A percentile compares a stretch with the other conserved stretches of the same genome.
phyloP scores from a whole-genome alignment of 768 basidiomycete genomes.

The Boletus speciosus region DNA sequence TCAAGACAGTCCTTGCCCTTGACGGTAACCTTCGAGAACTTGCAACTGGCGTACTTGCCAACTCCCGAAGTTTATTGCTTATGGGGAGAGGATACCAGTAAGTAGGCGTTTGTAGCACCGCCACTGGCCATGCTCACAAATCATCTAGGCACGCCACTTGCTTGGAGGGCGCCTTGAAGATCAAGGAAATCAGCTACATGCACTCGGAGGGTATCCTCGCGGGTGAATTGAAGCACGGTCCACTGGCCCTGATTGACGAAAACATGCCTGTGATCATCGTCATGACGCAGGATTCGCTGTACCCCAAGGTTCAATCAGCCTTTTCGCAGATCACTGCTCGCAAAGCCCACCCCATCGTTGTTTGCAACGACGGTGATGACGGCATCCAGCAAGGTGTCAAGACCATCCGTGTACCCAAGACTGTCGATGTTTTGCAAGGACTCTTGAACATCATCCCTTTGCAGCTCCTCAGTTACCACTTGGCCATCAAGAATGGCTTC shows the following conservation, averaged over 20 bases:
- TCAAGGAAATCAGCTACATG: slow-evolving; percentile 96
- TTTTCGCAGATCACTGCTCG: slow-evolving; percentile 96
- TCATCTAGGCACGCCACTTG: slow-evolving; percentile 80
- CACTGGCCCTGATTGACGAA: slow-evolving; percentile 95
- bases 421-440: slow-evolving; percentile 93
- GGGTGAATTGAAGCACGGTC: slow-evolving; percentile 98
- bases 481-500: slow-evolving; percentile 92
- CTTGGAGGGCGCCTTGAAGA: slow-evolving; percentile 96
- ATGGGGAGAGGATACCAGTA: slow-evolving; percentile 99
- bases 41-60: slow-evolving; percentile 68
- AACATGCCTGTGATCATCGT: slow-evolving; percentile 99
- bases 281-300: slow-evolving; percentile 98
- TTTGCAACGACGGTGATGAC: slow-evolving; percentile 91
- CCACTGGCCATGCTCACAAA: not conserved
- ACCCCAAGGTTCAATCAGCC: slow-evolving; percentile 97
- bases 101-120: slow-evolving; percentile 23
- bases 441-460: slow-evolving; percentile 95
- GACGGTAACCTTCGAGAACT: slow-evolving; percentile 78
- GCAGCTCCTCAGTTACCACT: slow-evolving; percentile 92
- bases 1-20: slow-evolving; percentile 79
- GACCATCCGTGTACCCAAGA: slow-evolving; percentile 92
- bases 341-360: slow-evolving; percentile 91
- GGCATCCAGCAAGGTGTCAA: slow-evolving; percentile 69
- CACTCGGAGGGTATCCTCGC: slow-evolving; percentile 77
- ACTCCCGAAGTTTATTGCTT: slow-evolving; percentile 84